Base-by-base conservation (phyloP, 257 asterid genomes). In the Fraxinus cuspidata region DNA sequence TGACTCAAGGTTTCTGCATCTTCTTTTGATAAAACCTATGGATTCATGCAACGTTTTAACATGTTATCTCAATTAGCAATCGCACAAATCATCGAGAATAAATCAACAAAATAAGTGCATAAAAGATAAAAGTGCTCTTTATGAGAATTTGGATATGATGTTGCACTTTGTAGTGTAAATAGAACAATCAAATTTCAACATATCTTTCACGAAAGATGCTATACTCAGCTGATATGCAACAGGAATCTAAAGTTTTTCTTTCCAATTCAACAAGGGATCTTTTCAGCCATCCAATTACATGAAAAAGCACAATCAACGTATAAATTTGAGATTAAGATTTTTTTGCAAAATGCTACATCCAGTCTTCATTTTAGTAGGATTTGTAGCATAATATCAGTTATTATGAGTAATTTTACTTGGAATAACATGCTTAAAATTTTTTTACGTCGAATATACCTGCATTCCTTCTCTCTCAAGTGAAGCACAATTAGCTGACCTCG, bases 401-500 rank as follows among this genome's bases (percentile, higher is more conserved):
- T 58, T 7, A 8, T 1, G 29, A 58, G 28, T 58, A 19, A 58
- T 19, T 53, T 56, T 74, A 74, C 38, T n/a, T 37, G 28, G 25
- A 75, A 27, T 25, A 76, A 66, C 73, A 66, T 21, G 51, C 44
- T n/a, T 4, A 13, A 69, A 11, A 0, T 51, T 18, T 64, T 64
- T 10, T 11, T 2, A 31, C 63, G 28, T 63, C 29, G 19, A 72
- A 71, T 53, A 21, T 73, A 94, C 97, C 98, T 94, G 98, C 97
- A 94, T 91, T 49, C 98, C 97, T 51, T 84, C 96, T 75, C 84
- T 81, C 88, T 94, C 98, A 38, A 83, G 84, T 32, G 79, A 77
- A 42, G 97, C 88, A 77, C 83, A 32, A 73, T 94, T 92, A 38
- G 95, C 94, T 47, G 97, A 78, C 84, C 91, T 85, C 40, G 89